Base-by-base conservation (phyloP, 805 yeast species). In the Pichia cephalocereana region DNA sequence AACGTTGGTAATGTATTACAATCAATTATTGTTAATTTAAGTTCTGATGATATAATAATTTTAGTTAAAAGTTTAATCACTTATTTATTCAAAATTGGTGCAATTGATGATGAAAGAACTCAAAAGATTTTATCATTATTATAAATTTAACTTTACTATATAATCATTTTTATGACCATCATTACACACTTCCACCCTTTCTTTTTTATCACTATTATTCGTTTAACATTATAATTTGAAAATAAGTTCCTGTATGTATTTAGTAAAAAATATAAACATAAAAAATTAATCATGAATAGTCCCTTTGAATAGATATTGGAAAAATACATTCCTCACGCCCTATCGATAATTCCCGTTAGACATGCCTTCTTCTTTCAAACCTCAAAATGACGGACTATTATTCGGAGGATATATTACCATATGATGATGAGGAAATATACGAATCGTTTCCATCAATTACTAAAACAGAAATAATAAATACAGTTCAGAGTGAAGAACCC, bases 1-100 rank as follows among this genome's bases (percentile, higher is more conserved):
- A 82, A 82, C 47, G 82, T 87, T 47, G 91, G 88, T 36, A 74
- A 83, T 14, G 68, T 93, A 27, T 67, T 91, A 51, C 95, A 91
- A 57, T 69, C 82, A 41, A 83, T 88, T 27, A 76, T 88, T 39
- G 77, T 83, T 57, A 84, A 85, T 59, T 71, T 89, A 55, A 71
- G 79, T 34, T 74, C 76, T 26, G 77, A 73, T 26, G 88, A 89
- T 60, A 80, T 87, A 43, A 47, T 82, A 43, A 76, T 77, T 54
- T 70, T 89, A 55, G 72, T 84, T 39, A 70, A 72, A 47, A 73
- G 82, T 45, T 71, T 89, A 53, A 70, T 76, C 56, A 72, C 70
- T 51, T 83, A 80, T 60, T 68, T 83, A 57, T 57, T 54, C 56
- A 72, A 71, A 53, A 59, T 65, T 41, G 75, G 77, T 15, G 49